phyloP scores from a whole-genome alignment of 2,329 filamentous ascomycete genomes.

The Xylariaceae sp. region DNA sequence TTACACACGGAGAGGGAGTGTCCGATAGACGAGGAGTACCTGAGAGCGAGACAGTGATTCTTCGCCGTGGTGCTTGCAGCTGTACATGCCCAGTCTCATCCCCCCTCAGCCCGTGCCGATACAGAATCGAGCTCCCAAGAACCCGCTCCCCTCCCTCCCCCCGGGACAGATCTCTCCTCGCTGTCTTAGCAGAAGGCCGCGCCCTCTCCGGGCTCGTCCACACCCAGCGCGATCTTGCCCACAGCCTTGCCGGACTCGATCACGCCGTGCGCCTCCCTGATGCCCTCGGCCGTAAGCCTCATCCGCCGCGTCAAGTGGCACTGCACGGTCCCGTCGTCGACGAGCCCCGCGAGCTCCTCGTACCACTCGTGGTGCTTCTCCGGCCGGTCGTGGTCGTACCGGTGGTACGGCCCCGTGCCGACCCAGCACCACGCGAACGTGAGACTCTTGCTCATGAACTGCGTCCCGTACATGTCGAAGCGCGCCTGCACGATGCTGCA shows the following conservation, averaged over 20 bases:
- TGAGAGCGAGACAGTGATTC: too few species aligned
- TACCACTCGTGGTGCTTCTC: conserved; percentile 32
- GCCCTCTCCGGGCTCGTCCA: conserved; percentile 20
- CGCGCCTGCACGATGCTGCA: conserved; percentile 37
- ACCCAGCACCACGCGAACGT: conserved; percentile 34
- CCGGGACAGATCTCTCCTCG: too few species aligned
- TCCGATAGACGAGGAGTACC: too few species aligned
- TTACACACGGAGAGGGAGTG: too few species aligned
- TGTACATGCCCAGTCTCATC: too few species aligned
- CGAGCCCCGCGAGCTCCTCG: conserved; percentile 23
- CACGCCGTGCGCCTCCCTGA: conserved; percentile 31
- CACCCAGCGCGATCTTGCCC: conserved; percentile 29
- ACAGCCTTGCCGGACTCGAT: conserved; percentile 29
- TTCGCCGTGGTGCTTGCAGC: too few species aligned
- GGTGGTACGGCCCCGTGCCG: conserved; percentile 32
- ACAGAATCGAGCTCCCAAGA: too few species aligned
- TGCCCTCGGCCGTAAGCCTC: conserved; percentile 27
- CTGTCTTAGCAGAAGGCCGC: conserved; percentile 11
- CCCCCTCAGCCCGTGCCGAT: too few species aligned
- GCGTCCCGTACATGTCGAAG: conserved; percentile 35
- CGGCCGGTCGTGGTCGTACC: conserved; percentile 22
- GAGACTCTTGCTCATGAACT: conserved; percentile 37
- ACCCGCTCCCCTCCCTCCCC: too few species aligned
- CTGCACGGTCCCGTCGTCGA: conserved; percentile 29
- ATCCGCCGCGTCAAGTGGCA: conserved; percentile 30